Conservation (phyloP, 2,329 filamentous ascomycete genomes). For the Acephala macrosclerotiorum region DNA sequence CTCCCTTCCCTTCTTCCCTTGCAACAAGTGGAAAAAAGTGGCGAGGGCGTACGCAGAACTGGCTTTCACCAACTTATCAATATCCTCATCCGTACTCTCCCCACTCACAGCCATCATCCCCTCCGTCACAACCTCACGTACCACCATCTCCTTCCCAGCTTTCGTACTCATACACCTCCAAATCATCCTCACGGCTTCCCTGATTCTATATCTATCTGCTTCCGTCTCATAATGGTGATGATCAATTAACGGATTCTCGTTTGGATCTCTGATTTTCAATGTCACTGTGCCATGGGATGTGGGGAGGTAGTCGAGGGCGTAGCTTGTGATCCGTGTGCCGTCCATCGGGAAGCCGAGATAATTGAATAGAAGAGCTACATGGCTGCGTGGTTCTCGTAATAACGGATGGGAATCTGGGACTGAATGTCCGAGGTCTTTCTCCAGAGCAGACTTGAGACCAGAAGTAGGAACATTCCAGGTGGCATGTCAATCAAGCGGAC, state of each 20-base stretch:
- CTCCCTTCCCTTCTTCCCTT: background rate
- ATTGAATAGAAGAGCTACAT: constrained; percentile 2
- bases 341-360: constrained; percentile 20
- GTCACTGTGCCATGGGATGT: constrained; percentile 59
- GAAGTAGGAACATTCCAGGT: constrained; percentile 7
- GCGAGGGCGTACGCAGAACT: constrained; percentile 57
- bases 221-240: constrained; percentile 61
- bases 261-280: constrained; percentile 66
- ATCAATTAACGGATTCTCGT: constrained; percentile 66
- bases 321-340: constrained; percentile 19
- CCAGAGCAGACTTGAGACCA: constrained; percentile 15
- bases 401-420: background rate
- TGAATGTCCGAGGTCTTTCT: constrained; percentile 6
- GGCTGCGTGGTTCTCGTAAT: background rate
- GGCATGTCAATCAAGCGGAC: constrained; percentile 20
- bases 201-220: constrained; percentile 12
- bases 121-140: constrained; percentile 16
- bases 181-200: background rate
- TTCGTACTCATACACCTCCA: constrained; percentile 17
- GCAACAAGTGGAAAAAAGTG: background rate
- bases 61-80: constrained; percentile 56
- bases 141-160: constrained; percentile 19
- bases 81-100: constrained; percentile 50
- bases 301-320: constrained; percentile 14
- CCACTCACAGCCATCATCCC: constrained; percentile 47